These are phyloP conservation scores for Nigrospora osmanthi DNA, from an alignment of 2,329 filamentous ascomycete species.

Conservation along the genomic window DNA sequence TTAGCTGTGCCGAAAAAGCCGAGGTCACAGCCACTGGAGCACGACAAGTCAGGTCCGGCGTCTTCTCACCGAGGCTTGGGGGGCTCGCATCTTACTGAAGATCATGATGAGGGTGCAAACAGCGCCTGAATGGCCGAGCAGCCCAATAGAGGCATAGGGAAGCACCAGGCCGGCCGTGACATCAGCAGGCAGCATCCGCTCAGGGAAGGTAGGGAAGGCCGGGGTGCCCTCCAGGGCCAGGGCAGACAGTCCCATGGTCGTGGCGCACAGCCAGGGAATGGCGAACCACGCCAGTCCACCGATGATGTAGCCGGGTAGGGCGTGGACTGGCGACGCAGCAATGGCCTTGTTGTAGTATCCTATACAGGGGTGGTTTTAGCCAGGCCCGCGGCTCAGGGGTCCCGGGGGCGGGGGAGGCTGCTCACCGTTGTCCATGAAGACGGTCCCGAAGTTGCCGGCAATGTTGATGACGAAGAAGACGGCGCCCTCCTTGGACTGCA, in stretches of 20 bases:
- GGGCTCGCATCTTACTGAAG: slow-evolving; percentile 40
- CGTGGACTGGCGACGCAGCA: slow-evolving; percentile 30
- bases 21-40: slow-evolving; percentile 68
- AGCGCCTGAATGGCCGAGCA: slow-evolving; percentile 74
- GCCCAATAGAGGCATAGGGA: slow-evolving; percentile 72
- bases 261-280: slow-evolving; percentile 81
- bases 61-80: no score
- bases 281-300: slow-evolving; percentile 77
- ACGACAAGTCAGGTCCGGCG: no score
- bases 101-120: slow-evolving; percentile 69
- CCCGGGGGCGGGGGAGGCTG: not conserved
- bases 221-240: slow-evolving; percentile 68
- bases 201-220: slow-evolving; percentile 60
- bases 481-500: slow-evolving; percentile 69
- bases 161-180: slow-evolving; percentile 79
- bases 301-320: slow-evolving; percentile 5
- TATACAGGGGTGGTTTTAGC: slow-evolving; percentile 29
- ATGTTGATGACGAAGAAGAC: slow-evolving; percentile 85
- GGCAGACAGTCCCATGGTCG: slow-evolving; percentile 75
- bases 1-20: slow-evolving; percentile 72
- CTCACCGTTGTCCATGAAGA: slow-evolving; percentile 42
- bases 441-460: slow-evolving; percentile 53
- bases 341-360: slow-evolving; percentile 91
- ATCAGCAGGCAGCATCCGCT: slow-evolving; percentile 62
- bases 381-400: not conserved